These are phyloP conservation scores for Tulasnella sp. DNA, from an alignment of 768 basidiomycete genomes.

Conservation along the genomic window DNA sequence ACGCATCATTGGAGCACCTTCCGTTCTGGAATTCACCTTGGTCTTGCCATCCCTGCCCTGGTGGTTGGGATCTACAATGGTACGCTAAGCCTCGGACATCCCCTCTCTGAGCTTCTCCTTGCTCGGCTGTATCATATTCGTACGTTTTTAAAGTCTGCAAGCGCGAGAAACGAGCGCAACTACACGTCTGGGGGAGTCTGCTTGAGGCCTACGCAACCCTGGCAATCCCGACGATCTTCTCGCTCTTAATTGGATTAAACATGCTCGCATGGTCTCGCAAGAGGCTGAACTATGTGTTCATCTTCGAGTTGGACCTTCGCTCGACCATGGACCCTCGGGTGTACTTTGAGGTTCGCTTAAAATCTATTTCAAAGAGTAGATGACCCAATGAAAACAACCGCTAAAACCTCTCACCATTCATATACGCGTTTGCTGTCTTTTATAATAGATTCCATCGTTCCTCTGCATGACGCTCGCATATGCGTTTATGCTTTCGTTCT, in stretches of 20 bases:
- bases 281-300: slow-evolving; percentile 88
- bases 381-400: too few species aligned
- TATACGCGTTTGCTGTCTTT: too few species aligned
- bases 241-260: slow-evolving; percentile 72
- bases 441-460: slow-evolving; percentile 59
- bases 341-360: slow-evolving; percentile 62
- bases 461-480: slow-evolving; percentile 63
- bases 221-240: slow-evolving; percentile 61
- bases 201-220: slow-evolving; percentile 70
- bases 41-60: slow-evolving; percentile 59
- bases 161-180: slow-evolving; percentile 35
- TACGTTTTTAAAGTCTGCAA: slow-evolving; percentile 39
- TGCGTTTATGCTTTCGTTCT: slow-evolving; percentile 78
- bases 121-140: not conserved
- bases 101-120: slow-evolving; percentile 9
- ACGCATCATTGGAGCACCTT: slow-evolving; percentile 64
- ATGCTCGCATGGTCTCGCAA: slow-evolving; percentile 60
- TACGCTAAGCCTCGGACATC: too few species aligned
- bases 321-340: slow-evolving; percentile 66
- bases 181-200: slow-evolving; percentile 63
- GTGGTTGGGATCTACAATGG: slow-evolving; percentile 51
- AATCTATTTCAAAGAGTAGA: not conserved
- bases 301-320: slow-evolving; percentile 66
- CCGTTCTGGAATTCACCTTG: slow-evolving; percentile 60
- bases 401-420: too few species aligned